Base-by-base conservation (phyloP, 2,329 filamentous ascomycete genomes). In the Coniochaeta ligniaria region DNA sequence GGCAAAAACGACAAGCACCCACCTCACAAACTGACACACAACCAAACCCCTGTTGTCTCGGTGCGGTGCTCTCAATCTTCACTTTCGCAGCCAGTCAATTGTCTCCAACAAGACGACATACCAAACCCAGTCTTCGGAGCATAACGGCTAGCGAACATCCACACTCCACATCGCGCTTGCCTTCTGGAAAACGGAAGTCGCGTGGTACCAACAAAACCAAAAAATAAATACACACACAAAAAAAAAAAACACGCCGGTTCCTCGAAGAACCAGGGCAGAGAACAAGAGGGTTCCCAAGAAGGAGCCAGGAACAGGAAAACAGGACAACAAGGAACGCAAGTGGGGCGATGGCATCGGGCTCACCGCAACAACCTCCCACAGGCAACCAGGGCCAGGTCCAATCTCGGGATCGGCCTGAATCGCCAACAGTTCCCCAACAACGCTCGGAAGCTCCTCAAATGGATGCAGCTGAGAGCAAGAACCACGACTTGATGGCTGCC, bases 401-500 rank as follows among this genome's bases (percentile, higher is more conserved):
- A 38, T 12, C 33, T 20, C 52, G 35, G 17, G 43, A 54, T 28
- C 36, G 22, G 14, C 58, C 43, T 35, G 60, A 61, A 24, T 61
- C 60, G 31, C 60, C 60, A 11, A 59, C 57, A 22, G 24, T 61
- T 33, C 35, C 55, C 20, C 56, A 33, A 17, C 45, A 47, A 24
- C 26, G 20, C 6, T 16, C 33, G 14, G 45, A 52, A 26, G 22
- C 24, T 55, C 20, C 31, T 55, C 52, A 55, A 14, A 6, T 6
- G 12, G 26, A 33, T 6, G n/a, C 52, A 6, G 52, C 52, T 36
- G 26, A 31, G 26, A 47, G 2, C 6, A 12, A 47, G 20, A 26
- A 47, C 43, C 52, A 55, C 31, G 56, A 59, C 33, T 16, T 38
- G 31, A 61, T 59, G 60, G 57, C 33, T 20, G 36, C 50, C 22